Evolutionary conservation across 148 eudicot genomes (phyloP).

Genomic region (Nyssa sinensis): DNA sequence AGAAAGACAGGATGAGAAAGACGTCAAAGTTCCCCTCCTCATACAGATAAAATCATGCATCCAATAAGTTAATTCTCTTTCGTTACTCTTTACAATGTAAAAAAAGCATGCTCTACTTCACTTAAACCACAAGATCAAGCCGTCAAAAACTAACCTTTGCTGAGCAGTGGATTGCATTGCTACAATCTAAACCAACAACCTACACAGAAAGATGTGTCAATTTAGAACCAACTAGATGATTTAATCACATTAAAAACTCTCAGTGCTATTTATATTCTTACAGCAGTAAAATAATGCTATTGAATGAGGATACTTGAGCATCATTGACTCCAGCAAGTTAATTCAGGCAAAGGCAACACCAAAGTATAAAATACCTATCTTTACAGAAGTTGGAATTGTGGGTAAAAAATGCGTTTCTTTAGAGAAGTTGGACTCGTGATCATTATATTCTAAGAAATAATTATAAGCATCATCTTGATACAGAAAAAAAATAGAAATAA

Average conservation of each 20-base stretch:
- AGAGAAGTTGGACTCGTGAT: not conserved
- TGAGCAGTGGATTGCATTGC: constrained; percentile 88
- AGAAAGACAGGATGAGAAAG: constrained; percentile 14
- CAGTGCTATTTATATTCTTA: not conserved
- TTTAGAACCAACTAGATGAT: not conserved
- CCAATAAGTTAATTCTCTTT: not conserved
- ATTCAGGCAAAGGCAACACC: not conserved
- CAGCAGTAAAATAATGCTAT: not conserved
- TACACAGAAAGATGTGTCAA: constrained; percentile 26
- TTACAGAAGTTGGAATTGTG: not conserved
- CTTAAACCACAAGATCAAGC: not conserved
- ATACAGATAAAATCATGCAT: not conserved
- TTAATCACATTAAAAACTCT: not conserved
- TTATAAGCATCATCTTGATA: not conserved
- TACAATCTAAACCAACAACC: constrained; percentile 94
- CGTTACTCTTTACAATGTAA: not conserved
- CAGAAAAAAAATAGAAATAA: not conserved
- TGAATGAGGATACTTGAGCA: not conserved
- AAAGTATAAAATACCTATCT: not conserved
- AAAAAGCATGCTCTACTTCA: constrained; percentile 3
- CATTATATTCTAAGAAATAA: too few species aligned
- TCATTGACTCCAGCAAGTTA: not conserved
- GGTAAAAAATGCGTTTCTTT: not conserved
- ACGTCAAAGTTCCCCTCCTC: constrained; percentile 1
- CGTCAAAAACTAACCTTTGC: constrained; percentile 72